phyloP scores from a whole-genome alignment of 2,329 filamentous ascomycete species.

The Pseudofabraea citricarpa region DNA sequence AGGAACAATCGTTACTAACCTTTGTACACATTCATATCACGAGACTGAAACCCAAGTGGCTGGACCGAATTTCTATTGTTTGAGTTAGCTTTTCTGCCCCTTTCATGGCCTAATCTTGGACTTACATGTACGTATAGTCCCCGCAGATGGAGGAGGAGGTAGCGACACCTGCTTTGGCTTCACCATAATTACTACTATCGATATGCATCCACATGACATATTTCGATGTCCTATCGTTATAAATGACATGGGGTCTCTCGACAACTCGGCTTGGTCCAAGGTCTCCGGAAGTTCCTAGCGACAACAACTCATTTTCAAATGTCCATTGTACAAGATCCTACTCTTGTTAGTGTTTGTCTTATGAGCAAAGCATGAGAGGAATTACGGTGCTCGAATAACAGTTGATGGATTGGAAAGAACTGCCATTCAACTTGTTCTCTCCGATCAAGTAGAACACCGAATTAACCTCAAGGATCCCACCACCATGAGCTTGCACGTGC shows the following conservation, averaged over 20 bases:
- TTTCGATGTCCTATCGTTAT: slow-evolving; percentile 56
- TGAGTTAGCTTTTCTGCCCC: slow-evolving; percentile 1
- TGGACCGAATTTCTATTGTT: slow-evolving; percentile 21
- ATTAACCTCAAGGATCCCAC: slow-evolving; percentile 54
- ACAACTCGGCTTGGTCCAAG: slow-evolving; percentile 58
- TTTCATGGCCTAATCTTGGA: not conserved
- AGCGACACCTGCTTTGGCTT: slow-evolving; percentile 62
- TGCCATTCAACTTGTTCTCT: slow-evolving; percentile 63
- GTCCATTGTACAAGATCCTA: slow-evolving; percentile 58
- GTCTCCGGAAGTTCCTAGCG: slow-evolving; percentile 46
- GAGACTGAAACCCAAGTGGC: slow-evolving; percentile 26
- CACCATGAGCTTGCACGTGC: slow-evolving; percentile 63
- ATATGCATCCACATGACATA: slow-evolving; percentile 71
- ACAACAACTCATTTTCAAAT: slow-evolving; percentile 54
- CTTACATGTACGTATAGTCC: slow-evolving; percentile 44
- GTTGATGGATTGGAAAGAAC: slow-evolving; percentile 58
- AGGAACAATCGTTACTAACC: slow-evolving; percentile 15
- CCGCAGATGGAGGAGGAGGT: slow-evolving; percentile 56
- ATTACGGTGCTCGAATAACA: slow-evolving; percentile 54
- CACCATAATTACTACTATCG: slow-evolving; percentile 54
- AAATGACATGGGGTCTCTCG: slow-evolving; percentile 65
- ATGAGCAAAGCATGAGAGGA: not conserved
- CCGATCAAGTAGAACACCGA: slow-evolving; percentile 63
- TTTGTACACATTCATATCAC: slow-evolving; percentile 28
- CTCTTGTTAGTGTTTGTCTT: not conserved